phyloP scores from a whole-genome alignment of 495 filamentous ascomycete species.

The Neohortaea acidophila region DNA sequence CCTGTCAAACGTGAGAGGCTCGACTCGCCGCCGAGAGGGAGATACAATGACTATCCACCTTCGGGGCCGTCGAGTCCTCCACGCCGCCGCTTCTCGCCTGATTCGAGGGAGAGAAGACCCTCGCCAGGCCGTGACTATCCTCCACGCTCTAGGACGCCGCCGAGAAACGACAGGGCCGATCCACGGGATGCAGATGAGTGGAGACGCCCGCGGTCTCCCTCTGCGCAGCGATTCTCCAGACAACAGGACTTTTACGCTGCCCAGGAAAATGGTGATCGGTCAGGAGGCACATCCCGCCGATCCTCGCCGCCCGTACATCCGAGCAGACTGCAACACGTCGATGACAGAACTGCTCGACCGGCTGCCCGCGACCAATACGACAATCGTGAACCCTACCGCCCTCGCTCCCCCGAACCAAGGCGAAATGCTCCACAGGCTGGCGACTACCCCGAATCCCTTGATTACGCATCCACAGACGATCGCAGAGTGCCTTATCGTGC shows the following conservation, averaged over 20 bases:
- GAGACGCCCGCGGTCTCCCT: conserved; percentile 24
- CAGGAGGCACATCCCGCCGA: conserved; percentile 24
- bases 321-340: conserved; percentile 16
- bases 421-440: conserved; percentile 16
- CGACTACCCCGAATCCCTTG: conserved; percentile 21
- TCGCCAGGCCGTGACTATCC: conserved; percentile 17
- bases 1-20: conserved; percentile 24
- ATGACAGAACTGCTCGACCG: conserved; percentile 16
- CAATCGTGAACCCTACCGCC: conserved; percentile 14
- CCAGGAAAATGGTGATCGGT: conserved; percentile 21
- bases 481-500: conserved; percentile 11
- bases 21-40: conserved; percentile 18
- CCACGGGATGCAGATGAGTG: conserved; percentile 21
- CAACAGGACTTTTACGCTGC: conserved; percentile 15
- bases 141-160: conserved; percentile 27
- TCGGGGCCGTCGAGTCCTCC: conserved; percentile 2
- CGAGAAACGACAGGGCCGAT: conserved; percentile 22
- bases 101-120: conserved; percentile 17
- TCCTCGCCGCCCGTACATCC: conserved; percentile 30
- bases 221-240: conserved; percentile 17
- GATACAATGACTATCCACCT: conserved; percentile 21
- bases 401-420: conserved; percentile 1
- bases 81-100: conserved; percentile 19
- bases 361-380: conserved; percentile 17
- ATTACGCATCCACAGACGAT: conserved; percentile 18